Evolutionary conservation across 106 monocot genomes (phyloP).

Genomic region (Amphibolis antarctica): DNA sequence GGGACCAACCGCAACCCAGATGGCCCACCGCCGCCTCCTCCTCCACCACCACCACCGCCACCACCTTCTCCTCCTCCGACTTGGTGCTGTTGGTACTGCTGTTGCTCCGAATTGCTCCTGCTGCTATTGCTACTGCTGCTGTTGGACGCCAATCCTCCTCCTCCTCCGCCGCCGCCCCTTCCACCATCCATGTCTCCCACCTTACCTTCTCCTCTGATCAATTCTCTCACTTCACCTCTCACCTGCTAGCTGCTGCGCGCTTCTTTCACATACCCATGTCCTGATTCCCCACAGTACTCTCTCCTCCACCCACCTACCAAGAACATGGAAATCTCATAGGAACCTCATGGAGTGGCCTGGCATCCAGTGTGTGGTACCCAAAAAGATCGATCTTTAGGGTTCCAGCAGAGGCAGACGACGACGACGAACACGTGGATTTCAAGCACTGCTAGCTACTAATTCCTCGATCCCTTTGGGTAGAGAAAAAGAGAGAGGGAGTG

Average conservation of each 20-base stretch:
- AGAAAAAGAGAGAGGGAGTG: no score
- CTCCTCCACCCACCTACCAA: no score
- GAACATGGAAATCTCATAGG: background rate
- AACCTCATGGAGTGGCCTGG: no score
- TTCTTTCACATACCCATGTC: background rate
- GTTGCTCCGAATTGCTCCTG: constrained; percentile 36
- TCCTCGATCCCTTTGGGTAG: background rate
- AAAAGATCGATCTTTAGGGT: background rate
- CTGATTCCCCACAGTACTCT: background rate
- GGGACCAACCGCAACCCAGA: constrained; percentile 4
- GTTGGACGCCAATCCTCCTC: constrained; percentile 15
- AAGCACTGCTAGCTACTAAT: background rate
- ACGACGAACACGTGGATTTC: constrained; percentile 14
- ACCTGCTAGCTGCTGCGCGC: background rate
- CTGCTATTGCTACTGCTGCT: constrained; percentile 37
- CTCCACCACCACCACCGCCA: constrained; percentile 4
- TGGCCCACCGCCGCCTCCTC: constrained; percentile 1
- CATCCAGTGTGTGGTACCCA: background rate
- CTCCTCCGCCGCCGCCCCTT: constrained; percentile 11
- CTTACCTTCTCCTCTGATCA: background rate
- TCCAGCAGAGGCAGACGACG: no score
- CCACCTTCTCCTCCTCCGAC: constrained; percentile 13
- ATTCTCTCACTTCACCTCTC: background rate
- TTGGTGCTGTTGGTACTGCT: constrained; percentile 22
- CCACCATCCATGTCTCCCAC: constrained; percentile 1